Conservation (phyloP, 305 asterid genomes). For the Withania somnifera region DNA sequence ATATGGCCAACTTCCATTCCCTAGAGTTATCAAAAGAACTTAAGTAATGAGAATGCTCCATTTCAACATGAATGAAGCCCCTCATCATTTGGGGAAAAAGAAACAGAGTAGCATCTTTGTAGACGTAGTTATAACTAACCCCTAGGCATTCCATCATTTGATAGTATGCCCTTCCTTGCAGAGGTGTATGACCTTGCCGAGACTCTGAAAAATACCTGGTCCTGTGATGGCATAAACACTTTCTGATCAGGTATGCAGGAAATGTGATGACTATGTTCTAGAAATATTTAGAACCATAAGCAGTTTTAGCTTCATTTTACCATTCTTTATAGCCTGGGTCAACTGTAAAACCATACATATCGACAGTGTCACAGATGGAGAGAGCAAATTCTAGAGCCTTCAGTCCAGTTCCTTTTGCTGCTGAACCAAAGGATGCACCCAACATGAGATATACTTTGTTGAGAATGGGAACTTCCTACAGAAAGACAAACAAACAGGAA, state of each 20-base stretch:
- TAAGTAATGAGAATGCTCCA: neutral
- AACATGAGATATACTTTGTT: constrained; percentile 62
- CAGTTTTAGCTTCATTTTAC: constrained; percentile 24
- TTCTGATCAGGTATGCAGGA: neutral
- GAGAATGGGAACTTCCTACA: constrained; percentile 74
- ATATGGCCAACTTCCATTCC: neutral
- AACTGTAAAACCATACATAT: constrained; percentile 97
- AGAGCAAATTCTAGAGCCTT: constrained; percentile 99
- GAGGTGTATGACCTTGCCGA: constrained; percentile 87
- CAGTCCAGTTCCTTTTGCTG: constrained; percentile 97
- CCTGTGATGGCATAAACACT: constrained; percentile 39
- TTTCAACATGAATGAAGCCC: neutral
- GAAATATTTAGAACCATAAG: neutral
- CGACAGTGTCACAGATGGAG: constrained; percentile 85
- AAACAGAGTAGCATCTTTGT: neutral
- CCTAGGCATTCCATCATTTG: constrained; percentile 99
- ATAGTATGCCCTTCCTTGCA: constrained; percentile 90
- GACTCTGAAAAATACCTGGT: constrained; percentile 95
- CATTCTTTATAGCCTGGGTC: constrained; percentile 98
- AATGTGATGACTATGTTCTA: neutral
- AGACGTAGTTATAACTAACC: constrained; percentile 35
- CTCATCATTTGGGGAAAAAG: neutral
- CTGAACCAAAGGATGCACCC: constrained; percentile 97
- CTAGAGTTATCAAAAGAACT: neutral
- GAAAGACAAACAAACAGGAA: neutral